Evolutionary conservation across 768 basidiomycete species (phyloP).

Genomic region (Amanita fuliginea): DNA sequence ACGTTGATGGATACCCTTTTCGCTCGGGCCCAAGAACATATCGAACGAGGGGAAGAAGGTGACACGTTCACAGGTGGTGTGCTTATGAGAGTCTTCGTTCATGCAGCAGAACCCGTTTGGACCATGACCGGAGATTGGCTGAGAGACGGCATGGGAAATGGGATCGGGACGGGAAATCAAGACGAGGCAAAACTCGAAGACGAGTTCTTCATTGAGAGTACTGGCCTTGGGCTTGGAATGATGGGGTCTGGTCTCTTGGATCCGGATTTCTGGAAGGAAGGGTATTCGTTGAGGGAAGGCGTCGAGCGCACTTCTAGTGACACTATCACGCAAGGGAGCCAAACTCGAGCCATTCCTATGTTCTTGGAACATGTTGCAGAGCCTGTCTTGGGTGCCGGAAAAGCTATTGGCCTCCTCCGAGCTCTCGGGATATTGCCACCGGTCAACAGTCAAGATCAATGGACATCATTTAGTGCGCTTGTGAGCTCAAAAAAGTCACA

Average conservation of each 20-base stretch:
- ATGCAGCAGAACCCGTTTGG: conserved; percentile 65
- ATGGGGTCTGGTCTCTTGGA: conserved; percentile 42
- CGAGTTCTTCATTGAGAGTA: conserved; percentile 77
- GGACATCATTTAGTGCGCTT: conserved; percentile 33
- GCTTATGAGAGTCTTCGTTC: conserved; percentile 52
- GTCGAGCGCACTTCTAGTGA: conserved; percentile 16
- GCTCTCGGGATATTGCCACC: conserved; percentile 34
- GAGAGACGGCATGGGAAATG: conserved; percentile 55
- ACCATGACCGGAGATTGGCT: conserved; percentile 63
- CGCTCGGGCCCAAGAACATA: conserved; percentile 41
- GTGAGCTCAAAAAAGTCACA: conserved; percentile 15
- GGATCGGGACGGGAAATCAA: conserved; percentile 19
- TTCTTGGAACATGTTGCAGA: conserved; percentile 55
- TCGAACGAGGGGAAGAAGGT: conserved; percentile 33
- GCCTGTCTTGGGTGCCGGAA: conserved; percentile 56
- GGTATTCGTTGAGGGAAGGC: conserved; percentile 45
- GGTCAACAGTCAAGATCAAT: conserved; percentile 18
- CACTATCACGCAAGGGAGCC: conserved; percentile 10
- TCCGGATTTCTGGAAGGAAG: conserved; percentile 74
- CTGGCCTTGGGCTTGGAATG: conserved; percentile 41
- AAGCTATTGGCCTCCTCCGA: conserved; percentile 65
- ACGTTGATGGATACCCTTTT: conserved; percentile 56
- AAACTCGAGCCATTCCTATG: conserved; percentile 34
- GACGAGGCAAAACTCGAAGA: conserved; percentile 39
- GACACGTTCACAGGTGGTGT: conserved; percentile 42